Evolutionary conservation across 1,284 basidiomycete genomes (phyloP).

Genomic region (Singerocomus inundabilis): DNA sequence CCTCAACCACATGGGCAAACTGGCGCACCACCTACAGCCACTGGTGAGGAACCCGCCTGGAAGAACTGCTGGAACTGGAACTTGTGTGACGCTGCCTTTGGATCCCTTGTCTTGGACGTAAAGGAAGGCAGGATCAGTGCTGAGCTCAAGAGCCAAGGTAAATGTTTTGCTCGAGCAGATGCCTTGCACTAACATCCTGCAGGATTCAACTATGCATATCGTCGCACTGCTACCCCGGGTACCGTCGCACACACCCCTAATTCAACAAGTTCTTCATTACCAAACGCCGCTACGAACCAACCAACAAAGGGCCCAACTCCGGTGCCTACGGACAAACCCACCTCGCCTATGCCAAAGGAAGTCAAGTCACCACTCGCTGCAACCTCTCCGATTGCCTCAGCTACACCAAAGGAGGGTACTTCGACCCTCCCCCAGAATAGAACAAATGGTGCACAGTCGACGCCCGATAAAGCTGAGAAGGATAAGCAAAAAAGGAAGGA

Average conservation of each 20-base stretch:
- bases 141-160: slow-evolving; percentile 90
- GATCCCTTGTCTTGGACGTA: slow-evolving; percentile 84
- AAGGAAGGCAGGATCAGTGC: slow-evolving; percentile 90
- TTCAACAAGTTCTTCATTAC: slow-evolving; percentile 38
- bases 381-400: slow-evolving; percentile 31
- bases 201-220: slow-evolving; percentile 97
- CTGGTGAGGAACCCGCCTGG: slow-evolving; percentile 84
- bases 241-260: slow-evolving; percentile 42
- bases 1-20: slow-evolving; percentile 62
- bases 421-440: slow-evolving; percentile 29
- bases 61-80: slow-evolving; percentile 99
- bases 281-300: slow-evolving; percentile 31
- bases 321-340: slow-evolving; percentile 39
- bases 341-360: slow-evolving; percentile 37
- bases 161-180: slow-evolving; percentile 17
- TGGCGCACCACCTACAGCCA: slow-evolving; percentile 51
- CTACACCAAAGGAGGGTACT: slow-evolving; percentile 32
- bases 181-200: slow-evolving; percentile 10
- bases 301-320: slow-evolving; percentile 41
- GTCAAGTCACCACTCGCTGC: slow-evolving; percentile 30
- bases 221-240: slow-evolving; percentile 61
- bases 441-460: slow-evolving; percentile 44
- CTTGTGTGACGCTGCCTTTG: slow-evolving; percentile 91
- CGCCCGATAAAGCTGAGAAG: slow-evolving; percentile 45
- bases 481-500: slow-evolving; percentile 57